phyloP scores from a whole-genome alignment of 768 basidiomycete genomes.

The Leccinellum rugosiceps region DNA sequence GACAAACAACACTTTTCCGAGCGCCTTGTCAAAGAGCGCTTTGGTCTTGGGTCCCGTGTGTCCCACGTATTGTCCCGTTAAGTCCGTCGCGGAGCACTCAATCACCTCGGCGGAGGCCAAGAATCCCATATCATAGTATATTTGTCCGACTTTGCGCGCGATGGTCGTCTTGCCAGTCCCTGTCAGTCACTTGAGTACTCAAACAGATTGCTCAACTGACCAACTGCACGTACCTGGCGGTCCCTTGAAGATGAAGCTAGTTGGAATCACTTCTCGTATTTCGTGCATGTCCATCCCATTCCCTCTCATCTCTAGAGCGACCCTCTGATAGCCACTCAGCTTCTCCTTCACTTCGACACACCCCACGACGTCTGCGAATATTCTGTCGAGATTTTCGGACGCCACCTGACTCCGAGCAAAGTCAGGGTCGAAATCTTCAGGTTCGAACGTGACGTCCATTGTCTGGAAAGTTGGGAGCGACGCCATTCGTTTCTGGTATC shows the following conservation, averaged over 20 bases:
- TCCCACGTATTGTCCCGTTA: not conserved
- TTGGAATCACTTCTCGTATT: not conserved
- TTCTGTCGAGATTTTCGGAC: not conserved
- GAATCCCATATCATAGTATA: not conserved
- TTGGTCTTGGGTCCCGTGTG: not conserved
- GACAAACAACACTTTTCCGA: not conserved
- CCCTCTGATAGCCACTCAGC: not conserved
- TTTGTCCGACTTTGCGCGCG: not conserved
- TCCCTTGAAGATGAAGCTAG: not conserved
- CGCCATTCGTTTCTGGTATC: not conserved
- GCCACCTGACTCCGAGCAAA: not conserved
- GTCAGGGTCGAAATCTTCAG: not conserved
- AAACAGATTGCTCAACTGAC: not conserved
- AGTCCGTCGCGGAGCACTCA: not conserved
- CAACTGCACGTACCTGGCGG: not conserved
- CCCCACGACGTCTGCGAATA: not conserved
- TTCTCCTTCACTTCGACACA: not conserved
- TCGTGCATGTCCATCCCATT: not conserved
- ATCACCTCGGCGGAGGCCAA: not conserved
- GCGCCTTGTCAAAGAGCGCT: not conserved
- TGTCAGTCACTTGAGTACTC: not conserved
- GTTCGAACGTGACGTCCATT: not conserved
- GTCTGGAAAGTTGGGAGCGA: not conserved
- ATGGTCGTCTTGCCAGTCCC: not conserved
- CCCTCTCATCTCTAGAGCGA: not conserved